Evolutionary conservation across 495 filamentous ascomycete genomes (phyloP), one percentile per base, ranked within the genome.

Genomic region (Aspergillus steynii): DNA sequence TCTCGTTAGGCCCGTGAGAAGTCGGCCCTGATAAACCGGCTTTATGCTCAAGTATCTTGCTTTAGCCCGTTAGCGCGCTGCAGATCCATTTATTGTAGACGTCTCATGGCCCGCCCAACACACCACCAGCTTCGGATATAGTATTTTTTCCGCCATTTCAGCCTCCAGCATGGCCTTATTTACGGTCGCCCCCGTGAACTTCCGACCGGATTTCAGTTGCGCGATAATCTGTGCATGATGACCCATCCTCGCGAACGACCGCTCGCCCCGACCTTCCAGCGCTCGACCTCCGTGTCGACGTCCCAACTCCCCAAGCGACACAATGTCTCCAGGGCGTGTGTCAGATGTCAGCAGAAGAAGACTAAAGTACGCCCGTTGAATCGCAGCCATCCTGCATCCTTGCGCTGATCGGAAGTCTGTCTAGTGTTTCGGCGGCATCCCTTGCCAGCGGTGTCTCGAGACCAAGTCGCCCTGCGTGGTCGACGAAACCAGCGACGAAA

Each of bases 401-500:
- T 42, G 37, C 37, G 37, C 37, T 42, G 10, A 42, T 14, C 37
- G 37, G 37, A 10, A 10, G 14, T 14, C 46, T 26, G n/a, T 27
- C n/a, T 50, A 50, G 49, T 50, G 49, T 29, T 50, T 29, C 6
- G 49, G 49, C 25, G 28, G 25, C 5, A 29, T 29, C 7, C 49
- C 49, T 29, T 50, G 49, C 28, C 49, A 29, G 15, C 49, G 28
- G 9, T 50, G 49, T 50, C 4, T 50, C 6, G 12, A 26, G 6
- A 27, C 8, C 49, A 50, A 50, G 20, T 8, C 28, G 9, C 25
- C 20, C 15, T 50, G 49, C 28, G 49, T 50, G 20, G 28, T 50
- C 28, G 49, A 50, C 28, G 49, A 50, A 29, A 14, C 25, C 49
- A 50, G 49, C n/a, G 49, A 50, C 28, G 49, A 29, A 29, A 15